Conservation (phyloP, 805 yeast genomes). For the Yarrowia osloensis region DNA sequence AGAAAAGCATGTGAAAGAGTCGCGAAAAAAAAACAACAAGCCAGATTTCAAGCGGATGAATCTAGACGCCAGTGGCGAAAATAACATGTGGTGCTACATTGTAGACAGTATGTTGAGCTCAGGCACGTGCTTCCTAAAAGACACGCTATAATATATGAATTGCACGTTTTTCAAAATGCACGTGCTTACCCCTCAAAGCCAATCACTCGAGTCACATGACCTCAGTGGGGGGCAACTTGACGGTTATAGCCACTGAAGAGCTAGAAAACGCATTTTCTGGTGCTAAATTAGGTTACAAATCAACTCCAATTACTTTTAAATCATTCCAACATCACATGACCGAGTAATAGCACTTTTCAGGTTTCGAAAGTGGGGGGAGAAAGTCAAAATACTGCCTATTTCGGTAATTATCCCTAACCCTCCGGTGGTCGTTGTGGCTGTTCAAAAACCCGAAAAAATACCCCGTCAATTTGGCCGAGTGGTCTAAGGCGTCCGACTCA, state of each 20-base stretch:
- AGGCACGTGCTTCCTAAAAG: too few relatives aligned
- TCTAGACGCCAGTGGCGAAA: background rate
- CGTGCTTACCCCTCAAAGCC: background rate
- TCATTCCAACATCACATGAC: background rate
- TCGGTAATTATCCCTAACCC: background rate
- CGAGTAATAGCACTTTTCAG: too few relatives aligned
- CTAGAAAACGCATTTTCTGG: background rate
- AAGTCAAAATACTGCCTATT: background rate
- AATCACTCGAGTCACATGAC: background rate
- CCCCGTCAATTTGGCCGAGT: slow-evolving; percentile 33
- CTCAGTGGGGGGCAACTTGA: background rate
- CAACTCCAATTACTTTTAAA: background rate
- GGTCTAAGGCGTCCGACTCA: slow-evolving; percentile 35
- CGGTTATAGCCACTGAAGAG: background rate
- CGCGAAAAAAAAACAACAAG: background rate
- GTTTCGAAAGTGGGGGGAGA: background rate
- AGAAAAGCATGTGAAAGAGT: background rate
- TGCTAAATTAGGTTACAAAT: background rate
- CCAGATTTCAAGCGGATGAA: too few relatives aligned
- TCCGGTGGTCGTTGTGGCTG: background rate
- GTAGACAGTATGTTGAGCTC: too few relatives aligned
- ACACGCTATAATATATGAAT: too few relatives aligned
- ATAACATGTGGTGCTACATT: background rate
- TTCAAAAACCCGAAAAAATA: background rate
- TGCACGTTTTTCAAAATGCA: too few relatives aligned